Evolutionary conservation across 1,284 basidiomycete species (phyloP).

Genomic region (Inonotus hispidus): DNA sequence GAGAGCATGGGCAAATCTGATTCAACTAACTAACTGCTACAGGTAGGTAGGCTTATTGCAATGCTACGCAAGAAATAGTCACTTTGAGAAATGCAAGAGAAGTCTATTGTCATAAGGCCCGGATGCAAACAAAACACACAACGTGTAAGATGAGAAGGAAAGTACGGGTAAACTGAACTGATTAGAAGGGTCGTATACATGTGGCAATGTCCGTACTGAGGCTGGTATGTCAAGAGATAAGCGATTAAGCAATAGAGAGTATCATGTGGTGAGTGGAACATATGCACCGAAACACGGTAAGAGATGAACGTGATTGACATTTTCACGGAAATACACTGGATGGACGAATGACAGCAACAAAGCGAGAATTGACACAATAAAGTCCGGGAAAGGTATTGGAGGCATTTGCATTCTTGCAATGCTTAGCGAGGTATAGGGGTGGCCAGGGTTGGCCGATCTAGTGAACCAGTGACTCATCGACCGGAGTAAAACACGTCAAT

Average conservation of each 20-base stretch:
- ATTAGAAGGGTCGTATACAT: slow-evolving; percentile 1
- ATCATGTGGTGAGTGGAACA: background rate
- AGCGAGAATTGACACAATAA: background rate
- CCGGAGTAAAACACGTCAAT: background rate
- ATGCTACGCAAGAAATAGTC: background rate
- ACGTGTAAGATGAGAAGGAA: background rate
- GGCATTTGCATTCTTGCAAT: background rate
- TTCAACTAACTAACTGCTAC: background rate
- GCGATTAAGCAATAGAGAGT: background rate
- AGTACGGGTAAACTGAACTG: background rate
- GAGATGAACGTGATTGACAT: background rate
- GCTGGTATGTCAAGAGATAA: background rate
- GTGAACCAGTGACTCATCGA: background rate
- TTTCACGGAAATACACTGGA: background rate
- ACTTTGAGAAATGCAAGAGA: background rate
- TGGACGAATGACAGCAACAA: background rate
- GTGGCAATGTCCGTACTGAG: background rate
- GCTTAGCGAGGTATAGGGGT: background rate
- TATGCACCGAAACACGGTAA: background rate
- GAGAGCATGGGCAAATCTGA: background rate
- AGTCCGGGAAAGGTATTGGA: background rate
- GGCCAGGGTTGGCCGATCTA: background rate
- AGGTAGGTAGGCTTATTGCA: background rate
- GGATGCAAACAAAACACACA: background rate
- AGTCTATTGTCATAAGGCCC: background rate